Evolutionary conservation across 768 basidiomycete genomes (phyloP), one percentile per base, ranked within the genome.

Genomic region (Lepiota venenata): DNA sequence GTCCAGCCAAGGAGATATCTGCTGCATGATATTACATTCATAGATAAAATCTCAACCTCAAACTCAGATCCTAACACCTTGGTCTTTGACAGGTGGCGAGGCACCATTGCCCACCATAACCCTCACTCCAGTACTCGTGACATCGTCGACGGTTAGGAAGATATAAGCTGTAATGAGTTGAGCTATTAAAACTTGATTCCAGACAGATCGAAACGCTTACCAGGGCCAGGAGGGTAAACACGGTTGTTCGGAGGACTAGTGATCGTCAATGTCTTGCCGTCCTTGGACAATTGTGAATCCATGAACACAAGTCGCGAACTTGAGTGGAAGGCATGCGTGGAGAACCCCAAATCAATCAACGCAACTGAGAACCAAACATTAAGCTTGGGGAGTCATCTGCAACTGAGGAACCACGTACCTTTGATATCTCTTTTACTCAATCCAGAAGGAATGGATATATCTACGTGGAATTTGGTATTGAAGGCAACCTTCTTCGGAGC

Each of bases 201-300:
- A n/a, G n/a, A n/a, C n/a, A n/a, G n/a, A n/a, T n/a, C n/a, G n/a
- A n/a, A n/a, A n/a, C n/a, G n/a, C n/a, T n/a, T n/a, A 59, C 66
- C 72, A 40, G 72, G 72, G 8, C 71, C 73, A 11, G 73, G 73
- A 32, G 73, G 70, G 48, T 68, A 73, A 3, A 71, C 60, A n/a
- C 63, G 58, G 40, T 63, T 67, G n/a, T 68, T 65, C 3, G 69
- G 65, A 1, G 71, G 71, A 15, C 64, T 67, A 45, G 56, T 64
- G 35, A 73, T 64, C 2, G 64, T 63, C 27, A 74, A 60, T 2
- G 65, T 64, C 52, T 62, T 69, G 21, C 61, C 61, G 47, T 71
- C 60, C 2, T 49, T 52, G 10, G 71, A 66, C 1, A 74, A 61
- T 3, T 29, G 27, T 4, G 27, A 3, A 29, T 29, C 27, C 27